Percentiles rank a stretch among this genome's conserved stretches.
Conservation (phyloP, 768 basidiomycete genomes). For the Lenzites betulinus region DNA sequence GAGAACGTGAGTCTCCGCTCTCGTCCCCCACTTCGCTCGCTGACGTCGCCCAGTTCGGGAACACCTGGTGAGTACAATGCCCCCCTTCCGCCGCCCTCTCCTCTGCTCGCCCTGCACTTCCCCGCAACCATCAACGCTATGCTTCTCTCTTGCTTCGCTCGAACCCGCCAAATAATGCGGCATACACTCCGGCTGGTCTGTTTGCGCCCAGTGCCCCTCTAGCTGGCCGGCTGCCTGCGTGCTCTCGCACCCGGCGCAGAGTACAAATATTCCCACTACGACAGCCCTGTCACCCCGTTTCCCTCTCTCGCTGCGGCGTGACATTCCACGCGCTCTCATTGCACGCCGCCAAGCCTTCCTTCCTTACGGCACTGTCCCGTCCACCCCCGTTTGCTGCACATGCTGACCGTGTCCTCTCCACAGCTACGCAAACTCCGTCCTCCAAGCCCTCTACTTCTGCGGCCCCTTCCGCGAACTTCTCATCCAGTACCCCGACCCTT, state of each 20-base stretch:
- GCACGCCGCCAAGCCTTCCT: not conserved
- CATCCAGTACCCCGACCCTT: slow-evolving; percentile 63
- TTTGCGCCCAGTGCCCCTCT: not conserved
- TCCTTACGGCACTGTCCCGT: not conserved
- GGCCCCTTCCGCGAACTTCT: slow-evolving; percentile 90
- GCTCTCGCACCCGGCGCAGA: not conserved
- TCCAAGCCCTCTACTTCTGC: slow-evolving; percentile 97
- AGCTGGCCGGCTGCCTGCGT: not conserved
- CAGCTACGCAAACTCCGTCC: slow-evolving; percentile 98
- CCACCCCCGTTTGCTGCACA: not conserved
- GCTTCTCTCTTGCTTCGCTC: not conserved
- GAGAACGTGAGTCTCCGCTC: slow-evolving; percentile 76
- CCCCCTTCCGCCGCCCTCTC: not conserved
- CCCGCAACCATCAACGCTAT: not conserved
- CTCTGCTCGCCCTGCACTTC: not conserved
- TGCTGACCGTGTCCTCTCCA: slow-evolving; percentile 5
- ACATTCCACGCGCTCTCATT: not conserved
- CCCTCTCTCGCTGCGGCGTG: not conserved
- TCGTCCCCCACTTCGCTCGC: slow-evolving; percentile 14
- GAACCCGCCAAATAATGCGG: not conserved
- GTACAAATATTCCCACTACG: not conserved
- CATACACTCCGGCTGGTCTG: not conserved
- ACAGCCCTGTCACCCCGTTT: not conserved
- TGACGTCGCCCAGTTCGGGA: slow-evolving; percentile 71
- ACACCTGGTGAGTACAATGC: slow-evolving; percentile 73